Conservation (phyloP, 371 early-diverging fungal genomes). For the Mortierella sp. region DNA sequence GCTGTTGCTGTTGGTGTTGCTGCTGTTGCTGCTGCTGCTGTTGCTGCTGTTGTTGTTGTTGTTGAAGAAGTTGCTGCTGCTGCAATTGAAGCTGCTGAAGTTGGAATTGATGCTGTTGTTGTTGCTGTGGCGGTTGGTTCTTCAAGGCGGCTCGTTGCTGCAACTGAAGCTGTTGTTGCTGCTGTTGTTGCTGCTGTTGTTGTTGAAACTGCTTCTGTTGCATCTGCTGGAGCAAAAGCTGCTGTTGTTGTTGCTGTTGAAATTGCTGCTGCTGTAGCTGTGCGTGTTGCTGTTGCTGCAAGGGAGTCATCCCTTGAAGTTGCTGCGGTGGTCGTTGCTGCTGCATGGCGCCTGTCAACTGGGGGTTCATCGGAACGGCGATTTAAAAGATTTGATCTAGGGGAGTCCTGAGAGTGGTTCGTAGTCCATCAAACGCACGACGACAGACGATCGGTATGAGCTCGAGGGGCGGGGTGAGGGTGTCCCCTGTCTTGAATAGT, state of each 20-base stretch:
- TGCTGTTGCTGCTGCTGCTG: constrained; percentile 17
- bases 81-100: constrained; percentile 21
- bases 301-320: constrained; percentile 12
- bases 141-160: constrained; percentile 27
- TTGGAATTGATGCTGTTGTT: constrained; percentile 31
- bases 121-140: constrained; percentile 26
- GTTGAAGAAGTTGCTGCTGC: constrained; percentile 12
- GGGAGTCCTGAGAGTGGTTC: neutral
- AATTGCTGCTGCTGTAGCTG: constrained; percentile 32
- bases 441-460: neutral
- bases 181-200: constrained; percentile 14
- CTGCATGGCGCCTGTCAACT: constrained; percentile 10
- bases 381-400: neutral
- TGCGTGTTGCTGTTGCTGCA: constrained; percentile 26
- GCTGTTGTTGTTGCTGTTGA: constrained; percentile 38
- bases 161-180: constrained; percentile 13
- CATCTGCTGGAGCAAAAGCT: constrained; percentile 22
- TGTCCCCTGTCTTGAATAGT: neutral
- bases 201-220: constrained; percentile 33
- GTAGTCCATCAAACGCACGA: constrained; percentile 7
- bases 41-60: constrained; percentile 25
- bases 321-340: constrained; percentile 17
- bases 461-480: neutral
- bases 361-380: neutral
- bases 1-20: constrained; percentile 34